Evolutionary conservation across 2,329 filamentous ascomycete species (phyloP), one percentile per base, ranked within the genome.

Genomic region (Calonectria hongkongensis): DNA sequence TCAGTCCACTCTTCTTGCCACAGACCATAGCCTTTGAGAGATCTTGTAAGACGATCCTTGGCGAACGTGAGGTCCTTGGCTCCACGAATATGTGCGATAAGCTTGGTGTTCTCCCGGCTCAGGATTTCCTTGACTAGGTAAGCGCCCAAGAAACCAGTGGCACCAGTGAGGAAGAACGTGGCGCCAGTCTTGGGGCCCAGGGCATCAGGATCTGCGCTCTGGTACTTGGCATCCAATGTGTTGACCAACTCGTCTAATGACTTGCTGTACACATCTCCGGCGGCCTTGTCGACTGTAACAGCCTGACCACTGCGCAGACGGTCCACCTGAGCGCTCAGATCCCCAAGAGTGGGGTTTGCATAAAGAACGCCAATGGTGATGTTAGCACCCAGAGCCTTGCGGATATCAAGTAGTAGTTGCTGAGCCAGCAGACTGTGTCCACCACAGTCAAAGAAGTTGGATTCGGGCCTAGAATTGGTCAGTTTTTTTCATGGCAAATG

Each of bases 101-200:
- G 88, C 45, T 76, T 70, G 3, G 67, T 73, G 58, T 75, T 76
- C 63, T 72, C 50, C 13, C 70, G 66, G 4, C 5, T 7, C 12
- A 98, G 88, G 1, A 98, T 84, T 68, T 98, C 94, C 68, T 90
- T 90, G 39, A 97, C 86, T 12, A 98, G 87, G 80, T 95, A 97
- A 0, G 94, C 90, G 39, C 96, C 96, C 27, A 98, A 85, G 87
- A 98, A 98, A n/a, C 81, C 81, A 1, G 81, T 98, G 5, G 94
- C 95, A 50, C 96, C 96, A 8, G 96, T 98, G 6, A 98, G 85
- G 83, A 98, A 94, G n/a, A 97, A 88, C 0, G 93, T 95, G 18
- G 79, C 71, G 67, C 83, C 70, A 74, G 82, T 79, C 4, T 82
- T 74, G n/a, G 78, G 64, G 30, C 75, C 65, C 25, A 80, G 65